Evolutionary conservation across 2,329 filamentous ascomycete genomes (phyloP), one percentile per base, ranked within the genome.

Genomic region (Penicillium sp.): DNA sequence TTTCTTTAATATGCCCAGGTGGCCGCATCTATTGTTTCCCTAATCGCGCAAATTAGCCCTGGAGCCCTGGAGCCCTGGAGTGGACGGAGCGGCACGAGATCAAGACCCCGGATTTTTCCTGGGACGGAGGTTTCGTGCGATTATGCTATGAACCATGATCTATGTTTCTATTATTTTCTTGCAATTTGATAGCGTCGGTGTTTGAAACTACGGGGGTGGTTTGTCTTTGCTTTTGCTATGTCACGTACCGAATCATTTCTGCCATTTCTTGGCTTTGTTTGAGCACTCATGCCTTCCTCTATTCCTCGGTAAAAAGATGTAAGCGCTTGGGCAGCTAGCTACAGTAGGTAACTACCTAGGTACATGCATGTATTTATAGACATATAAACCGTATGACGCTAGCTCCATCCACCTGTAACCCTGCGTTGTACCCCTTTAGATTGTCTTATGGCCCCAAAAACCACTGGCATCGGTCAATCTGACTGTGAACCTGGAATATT

Each of bases 181-280:
- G 43, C 32, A 34, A 30, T 46, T 42, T 46, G 47, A 51, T 45
- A 55, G 52, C 52, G 52, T 32, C 34, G 52, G 52, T 30, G 52
- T 55, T 52, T 40, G 13, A 34, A 34, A 46, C 14, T 36, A 39
- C 14, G 16, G 46, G 30, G 34, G 46, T 39, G 29, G 35, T 16
- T 44, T 38, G n/a, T 18, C 18, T 44, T 49, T 48, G 36, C 23
- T 53, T 32, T 18, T 46, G 34, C 13, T 19, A 16, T 36, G n/a
- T 11, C 34, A 38, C 13, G 6, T 38, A 39, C n/a, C 19, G 18
- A 16, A 39, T 4, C 23, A 23, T 27, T 9, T 18, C 26, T 49
- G 19, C 29, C 29, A 26, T 9, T 36, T 27, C 5, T 19, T 47
- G 6, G 23, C 19, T 29, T 47, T n/a, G n/a, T 11, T 11, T 26